phyloP scores from a whole-genome alignment of 192 early-diverging fungal species.

The Chytriomyces confervae region DNA sequence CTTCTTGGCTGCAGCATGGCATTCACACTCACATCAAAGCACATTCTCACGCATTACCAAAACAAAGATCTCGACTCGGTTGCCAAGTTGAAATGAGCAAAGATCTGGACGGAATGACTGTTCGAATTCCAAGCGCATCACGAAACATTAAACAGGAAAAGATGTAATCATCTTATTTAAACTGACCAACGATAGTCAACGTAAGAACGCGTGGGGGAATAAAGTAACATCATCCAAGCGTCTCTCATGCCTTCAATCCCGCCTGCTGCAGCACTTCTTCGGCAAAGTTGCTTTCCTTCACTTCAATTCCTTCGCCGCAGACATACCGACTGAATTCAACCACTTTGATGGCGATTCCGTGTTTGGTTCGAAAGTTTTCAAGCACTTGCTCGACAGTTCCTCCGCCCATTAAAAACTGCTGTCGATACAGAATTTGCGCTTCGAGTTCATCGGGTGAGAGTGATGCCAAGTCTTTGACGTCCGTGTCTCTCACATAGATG shows the following conservation, averaged over 20 bases:
- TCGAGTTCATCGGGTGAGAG: conserved; percentile 46
- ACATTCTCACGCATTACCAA: no score
- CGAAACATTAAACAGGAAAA: conserved; percentile 76
- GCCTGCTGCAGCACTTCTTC: conserved; percentile 74
- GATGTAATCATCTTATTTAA: conserved; percentile 6
- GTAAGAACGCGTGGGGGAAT: no score
- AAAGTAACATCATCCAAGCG: no score
- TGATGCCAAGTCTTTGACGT: not conserved
- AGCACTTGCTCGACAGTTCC: conserved; percentile 73
- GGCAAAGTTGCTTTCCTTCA: conserved; percentile 77
- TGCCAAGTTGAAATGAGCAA: conserved; percentile 88
- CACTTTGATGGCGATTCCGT: conserved; percentile 51
- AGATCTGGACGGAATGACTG: conserved; percentile 87
- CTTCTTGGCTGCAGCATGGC: no score
- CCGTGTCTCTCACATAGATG: conserved; percentile 36
- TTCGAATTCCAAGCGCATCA: conserved; percentile 88
- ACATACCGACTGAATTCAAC: conserved; percentile 78
- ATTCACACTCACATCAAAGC: no score
- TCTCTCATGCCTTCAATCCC: conserved; percentile 29
- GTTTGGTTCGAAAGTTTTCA: conserved; percentile 48
- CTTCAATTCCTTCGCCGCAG: conserved; percentile 86
- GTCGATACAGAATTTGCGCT: conserved; percentile 67
- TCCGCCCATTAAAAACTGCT: conserved; percentile 79
- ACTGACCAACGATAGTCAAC: no score
- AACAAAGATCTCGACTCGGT: conserved; percentile 81